Evolutionary conservation across 352 stramenopile species (phyloP).

Genomic region (Blastocystis sp.): DNA sequence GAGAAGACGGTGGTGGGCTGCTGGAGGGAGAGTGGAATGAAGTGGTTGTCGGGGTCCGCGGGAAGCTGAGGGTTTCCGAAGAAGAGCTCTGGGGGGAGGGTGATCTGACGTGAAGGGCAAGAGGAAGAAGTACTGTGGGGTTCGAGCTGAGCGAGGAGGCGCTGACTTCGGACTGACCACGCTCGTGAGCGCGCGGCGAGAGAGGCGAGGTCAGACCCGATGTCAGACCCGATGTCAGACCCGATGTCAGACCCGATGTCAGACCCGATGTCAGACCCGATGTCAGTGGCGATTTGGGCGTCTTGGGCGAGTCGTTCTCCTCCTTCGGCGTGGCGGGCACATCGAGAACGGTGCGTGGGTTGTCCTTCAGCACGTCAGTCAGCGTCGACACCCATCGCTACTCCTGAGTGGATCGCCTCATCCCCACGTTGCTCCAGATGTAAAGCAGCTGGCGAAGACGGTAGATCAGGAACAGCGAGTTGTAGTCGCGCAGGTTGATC

Average conservation of each 20-base stretch:
- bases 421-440: constrained; percentile 43
- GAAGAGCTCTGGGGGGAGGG: constrained; percentile 33
- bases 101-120: neutral
- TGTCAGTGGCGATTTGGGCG: no score
- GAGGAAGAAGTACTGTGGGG: neutral
- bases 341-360: no score
- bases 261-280: no score
- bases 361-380: neutral
- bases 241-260: no score
- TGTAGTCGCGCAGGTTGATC: constrained; percentile 27
- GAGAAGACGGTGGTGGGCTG: constrained; percentile 48
- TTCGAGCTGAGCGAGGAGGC: neutral
- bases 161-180: neutral
- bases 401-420: neutral
- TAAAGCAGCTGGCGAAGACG: constrained; percentile 50
- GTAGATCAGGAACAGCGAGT: constrained; percentile 59
- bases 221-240: no score
- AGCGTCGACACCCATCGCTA: constrained; percentile 39
- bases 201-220: no score
- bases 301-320: no score
- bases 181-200: neutral
- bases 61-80: constrained; percentile 59
- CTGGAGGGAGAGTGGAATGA: constrained; percentile 49
- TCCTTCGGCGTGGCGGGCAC: no score
- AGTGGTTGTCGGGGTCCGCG: constrained; percentile 41